Base-by-base conservation (phyloP, 805 yeast genomes). In the Starmera caribaea region DNA sequence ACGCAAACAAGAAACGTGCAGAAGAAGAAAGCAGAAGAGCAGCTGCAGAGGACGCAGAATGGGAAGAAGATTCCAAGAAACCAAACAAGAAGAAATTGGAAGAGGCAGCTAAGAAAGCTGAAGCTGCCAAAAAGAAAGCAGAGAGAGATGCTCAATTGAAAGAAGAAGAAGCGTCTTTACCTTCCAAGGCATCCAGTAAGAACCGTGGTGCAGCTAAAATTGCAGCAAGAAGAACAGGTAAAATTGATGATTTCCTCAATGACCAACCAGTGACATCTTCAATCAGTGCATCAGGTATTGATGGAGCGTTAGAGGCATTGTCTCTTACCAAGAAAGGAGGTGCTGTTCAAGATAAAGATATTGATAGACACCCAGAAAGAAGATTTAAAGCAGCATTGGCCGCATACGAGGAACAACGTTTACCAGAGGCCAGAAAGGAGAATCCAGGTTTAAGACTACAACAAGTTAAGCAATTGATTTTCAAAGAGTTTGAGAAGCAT, bases 331-430 rank as follows among this genome's bases (percentile, higher is more conserved):
- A 67, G 17, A 73, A 66, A 35, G 74, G 68, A 39, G 74, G 69
- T 26, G 81, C 76, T 38, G 79, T 80, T 28, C 60, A 65, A 33
- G 63, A 62, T 44, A 78, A 78, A 53, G 85, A 77, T 38, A 67
- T 85, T 38, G 95, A 85, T 44, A 77, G 87, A 59, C 95, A 85
- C 50, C 95, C 95, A 9, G 95, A 85, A 65, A 75, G 94, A 62
- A 74, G 95, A 55, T 82, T 80, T 61, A 85, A 84, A 65, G 86
- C 90, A 21, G 95, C 95, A 0, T 67, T 68, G 41, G 69, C 75
- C 11, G 86, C 84, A 1, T 85, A 63, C 53, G 86, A 84, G 51
- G 90, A 79, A 45, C 64, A 68, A 41, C 71, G 90, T 51, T 55
- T 81, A 33, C 90, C 92, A 5, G 86, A 81, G 53, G 41, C 81